Evolutionary conservation across 768 basidiomycete species (phyloP).

Genomic region (Termitomyces sp.): DNA sequence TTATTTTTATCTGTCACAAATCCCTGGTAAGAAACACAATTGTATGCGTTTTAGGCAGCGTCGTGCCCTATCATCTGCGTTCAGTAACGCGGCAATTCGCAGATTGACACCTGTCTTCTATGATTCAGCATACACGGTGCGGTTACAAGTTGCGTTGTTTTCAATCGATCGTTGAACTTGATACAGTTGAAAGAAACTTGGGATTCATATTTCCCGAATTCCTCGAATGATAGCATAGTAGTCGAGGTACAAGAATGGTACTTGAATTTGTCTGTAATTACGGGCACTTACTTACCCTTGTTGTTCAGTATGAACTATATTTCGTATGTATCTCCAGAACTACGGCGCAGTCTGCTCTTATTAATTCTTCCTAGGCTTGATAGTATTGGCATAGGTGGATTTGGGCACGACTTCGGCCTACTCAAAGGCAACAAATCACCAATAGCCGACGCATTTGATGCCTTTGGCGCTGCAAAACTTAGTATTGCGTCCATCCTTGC

Average conservation of each 20-base stretch:
- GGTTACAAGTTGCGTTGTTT: neutral
- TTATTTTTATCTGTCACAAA: constrained; percentile 2
- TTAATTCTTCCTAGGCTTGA: constrained; percentile 31
- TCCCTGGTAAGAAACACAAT: neutral
- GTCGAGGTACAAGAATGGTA: constrained; percentile 42
- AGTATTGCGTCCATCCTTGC: constrained; percentile 6
- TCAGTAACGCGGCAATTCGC: constrained; percentile 34
- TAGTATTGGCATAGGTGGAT: constrained; percentile 42
- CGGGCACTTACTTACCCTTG: neutral
- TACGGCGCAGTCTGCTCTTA: neutral
- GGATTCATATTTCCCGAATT: constrained; percentile 18
- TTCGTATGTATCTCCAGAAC: constrained; percentile 23
- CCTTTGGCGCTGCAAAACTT: constrained; percentile 18
- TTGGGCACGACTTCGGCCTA: constrained; percentile 44
- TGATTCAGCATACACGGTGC: neutral
- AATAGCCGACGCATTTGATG: constrained; percentile 26
- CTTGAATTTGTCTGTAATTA: neutral
- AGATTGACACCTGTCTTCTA: constrained; percentile 31
- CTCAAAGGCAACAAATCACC: constrained; percentile 33
- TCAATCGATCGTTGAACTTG: too few species aligned
- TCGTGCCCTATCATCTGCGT: constrained; percentile 33
- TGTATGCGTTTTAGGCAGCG: constrained; percentile 25
- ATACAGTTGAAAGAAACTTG: constrained; percentile 23
- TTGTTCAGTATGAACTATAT: constrained; percentile 33
- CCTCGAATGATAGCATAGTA: constrained; percentile 15